Evolutionary conservation across 1,284 basidiomycete genomes (phyloP), one percentile per base, ranked within the genome.

Genomic region (Cutaneotrichosporon sp.): DNA sequence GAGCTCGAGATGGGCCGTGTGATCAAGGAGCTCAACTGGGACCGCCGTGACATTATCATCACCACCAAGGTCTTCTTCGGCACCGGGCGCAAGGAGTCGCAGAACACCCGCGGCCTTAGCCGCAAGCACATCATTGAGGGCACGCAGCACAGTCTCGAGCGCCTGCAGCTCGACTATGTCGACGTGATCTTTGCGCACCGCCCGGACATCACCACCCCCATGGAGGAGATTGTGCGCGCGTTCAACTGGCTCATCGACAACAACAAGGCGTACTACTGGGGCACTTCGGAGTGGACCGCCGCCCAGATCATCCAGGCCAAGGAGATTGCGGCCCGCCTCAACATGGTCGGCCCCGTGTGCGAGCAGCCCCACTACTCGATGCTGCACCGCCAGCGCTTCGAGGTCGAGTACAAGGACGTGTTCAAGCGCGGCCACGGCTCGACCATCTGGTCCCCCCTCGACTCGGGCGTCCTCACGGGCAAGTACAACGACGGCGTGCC

Each of bases 61-160:
- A 86, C 88, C 29, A 90, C 89, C 59, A 83, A 83, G 72, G 78
- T 84, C 73, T 84, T 83, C 76, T 84, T 84, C 62, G 84, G 83
- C 31, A 79, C 79, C 18, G 78, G 74, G 22, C 67, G 84, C 46
- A 79, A 80, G 36, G 86, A 87, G 43, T 87, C 85, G 52, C 68
- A 75, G 59, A 80, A 80, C 71, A 76, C 76, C 20, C 72, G 79
- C 10, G 78, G 77, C 56, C 69, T 79, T 33, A 71, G 67, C 57
- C 81, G 89, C 58, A 92, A 91, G 79, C 89, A 91, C 85, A 87
- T 81, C 69, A 85, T 94, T 68, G 90, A 94, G 78, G 91, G 89
- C 18, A 83, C 87, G 14, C 83, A 87, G 68, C 86, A 85, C 53
- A 85, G 83, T 27, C 82, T 93, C 29, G 82, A 86, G 70, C 86